These are phyloP conservation scores for Mycena belliarum DNA, from an alignment of 768 basidiomycete species.

Conservation along the genomic window DNA sequence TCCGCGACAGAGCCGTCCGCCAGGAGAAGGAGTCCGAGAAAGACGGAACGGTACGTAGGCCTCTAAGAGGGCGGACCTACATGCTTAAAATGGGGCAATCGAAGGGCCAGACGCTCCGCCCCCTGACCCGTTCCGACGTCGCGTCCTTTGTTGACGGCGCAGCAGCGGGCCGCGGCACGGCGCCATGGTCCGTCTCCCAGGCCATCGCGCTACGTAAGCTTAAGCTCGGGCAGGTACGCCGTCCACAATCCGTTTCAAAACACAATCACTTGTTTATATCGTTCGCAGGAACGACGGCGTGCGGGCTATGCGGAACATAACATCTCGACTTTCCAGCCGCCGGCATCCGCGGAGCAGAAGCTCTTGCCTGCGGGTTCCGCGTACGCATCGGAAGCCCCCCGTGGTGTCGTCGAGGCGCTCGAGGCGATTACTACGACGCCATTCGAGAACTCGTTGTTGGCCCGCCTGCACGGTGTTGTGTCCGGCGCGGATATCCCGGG, in stretches of 20 bases:
- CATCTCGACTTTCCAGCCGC: conserved; percentile 22
- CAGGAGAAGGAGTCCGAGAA: conserved; percentile 24
- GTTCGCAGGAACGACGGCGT: conserved; percentile 34
- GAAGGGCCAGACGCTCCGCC: conserved; percentile 39
- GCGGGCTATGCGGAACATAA: conserved; percentile 23
- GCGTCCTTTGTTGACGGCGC: conserved; percentile 33
- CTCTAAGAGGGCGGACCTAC: not conserved
- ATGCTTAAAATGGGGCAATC: conserved; percentile 1
- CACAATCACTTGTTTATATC: not conserved
- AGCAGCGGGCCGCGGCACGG: conserved; percentile 12
- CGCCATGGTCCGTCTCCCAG: conserved; percentile 28
- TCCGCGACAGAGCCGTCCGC: conserved; percentile 30
- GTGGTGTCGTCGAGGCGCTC: conserved; percentile 50
- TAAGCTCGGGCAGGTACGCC: conserved; percentile 43
- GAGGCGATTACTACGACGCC: conserved; percentile 60
- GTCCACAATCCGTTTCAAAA: no score
- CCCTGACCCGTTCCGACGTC: conserved; percentile 44
- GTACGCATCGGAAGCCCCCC: conserved; percentile 28
- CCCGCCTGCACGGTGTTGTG: conserved; percentile 56
- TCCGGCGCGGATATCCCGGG: conserved; percentile 32
- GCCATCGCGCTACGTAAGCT: conserved; percentile 45
- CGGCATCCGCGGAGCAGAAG: conserved; percentile 32
- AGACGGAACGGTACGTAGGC: conserved; percentile 25
- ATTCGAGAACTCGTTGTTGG: conserved; percentile 65
- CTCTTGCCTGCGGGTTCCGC: conserved; percentile 31